Evolutionary conservation across 2,329 filamentous ascomycete genomes (phyloP).

Genomic region (Verticillium tricorpus): DNA sequence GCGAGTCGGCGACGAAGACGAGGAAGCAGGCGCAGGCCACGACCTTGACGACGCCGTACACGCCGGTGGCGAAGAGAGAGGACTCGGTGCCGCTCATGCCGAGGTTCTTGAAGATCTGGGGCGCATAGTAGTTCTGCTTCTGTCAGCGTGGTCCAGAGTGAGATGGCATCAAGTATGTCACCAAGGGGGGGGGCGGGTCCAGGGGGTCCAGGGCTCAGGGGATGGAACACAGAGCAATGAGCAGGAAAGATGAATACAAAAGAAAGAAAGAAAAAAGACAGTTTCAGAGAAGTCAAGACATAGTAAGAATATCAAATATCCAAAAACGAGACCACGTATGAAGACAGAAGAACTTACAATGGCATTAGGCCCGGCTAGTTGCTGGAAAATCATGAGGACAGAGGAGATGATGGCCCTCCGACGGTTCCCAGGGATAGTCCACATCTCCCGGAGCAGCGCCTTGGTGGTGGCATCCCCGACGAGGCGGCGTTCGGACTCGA

Average conservation of each 20-base stretch:
- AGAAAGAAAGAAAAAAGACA: too few species aligned
- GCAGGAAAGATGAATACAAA: slow-evolving; percentile 11
- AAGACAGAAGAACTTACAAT: slow-evolving; percentile 28
- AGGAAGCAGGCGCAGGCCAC: slow-evolving; percentile 60
- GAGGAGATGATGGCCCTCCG: slow-evolving; percentile 62
- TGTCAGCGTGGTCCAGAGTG: not conserved
- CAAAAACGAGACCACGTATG: slow-evolving; percentile 6
- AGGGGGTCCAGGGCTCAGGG: not conserved
- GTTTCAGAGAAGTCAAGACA: too few species aligned
- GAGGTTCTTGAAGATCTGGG: slow-evolving; percentile 62
- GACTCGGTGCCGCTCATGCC: slow-evolving; percentile 53
- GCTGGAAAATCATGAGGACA: slow-evolving; percentile 60
- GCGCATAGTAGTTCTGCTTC: slow-evolving; percentile 58
- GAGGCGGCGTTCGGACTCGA: slow-evolving; percentile 58
- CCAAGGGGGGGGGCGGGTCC: not conserved
- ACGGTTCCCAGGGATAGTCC: slow-evolving; percentile 54
- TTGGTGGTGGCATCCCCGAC: slow-evolving; percentile 46
- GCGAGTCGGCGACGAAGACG: slow-evolving; percentile 62
- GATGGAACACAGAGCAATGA: not conserved
- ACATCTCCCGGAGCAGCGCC: slow-evolving; percentile 62
- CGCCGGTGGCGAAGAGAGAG: slow-evolving; percentile 66
- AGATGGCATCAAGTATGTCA: too few species aligned
- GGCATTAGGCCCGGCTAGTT: slow-evolving; percentile 60
- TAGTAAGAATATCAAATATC: too few species aligned
- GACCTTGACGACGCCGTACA: slow-evolving; percentile 71